Conservation (phyloP, 2,329 filamentous ascomycete species). For the Uncinocarpus reesii region DNA sequence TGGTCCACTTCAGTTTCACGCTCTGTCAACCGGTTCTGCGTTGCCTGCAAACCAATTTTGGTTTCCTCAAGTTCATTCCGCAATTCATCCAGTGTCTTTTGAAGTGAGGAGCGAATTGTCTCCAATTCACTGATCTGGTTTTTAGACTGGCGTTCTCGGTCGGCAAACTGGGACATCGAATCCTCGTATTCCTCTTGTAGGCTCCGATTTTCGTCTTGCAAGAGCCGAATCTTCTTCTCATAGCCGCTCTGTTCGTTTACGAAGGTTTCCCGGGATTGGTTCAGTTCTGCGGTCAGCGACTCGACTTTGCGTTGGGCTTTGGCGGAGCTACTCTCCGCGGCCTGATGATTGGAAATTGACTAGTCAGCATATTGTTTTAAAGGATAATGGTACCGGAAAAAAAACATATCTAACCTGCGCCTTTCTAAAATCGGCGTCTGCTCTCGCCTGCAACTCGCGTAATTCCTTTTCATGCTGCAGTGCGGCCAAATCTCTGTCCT, state of each 20-base stretch:
- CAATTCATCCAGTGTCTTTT: slow-evolving; percentile 44
- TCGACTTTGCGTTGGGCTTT: slow-evolving; percentile 47
- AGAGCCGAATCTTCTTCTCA: slow-evolving; percentile 45
- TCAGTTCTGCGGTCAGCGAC: slow-evolving; percentile 43
- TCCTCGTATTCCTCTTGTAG: slow-evolving; percentile 78
- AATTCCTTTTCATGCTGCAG: slow-evolving; percentile 76
- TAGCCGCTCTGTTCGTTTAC: slow-evolving; percentile 47
- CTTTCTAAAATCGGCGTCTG: slow-evolving; percentile 74
- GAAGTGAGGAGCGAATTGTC: slow-evolving; percentile 48
- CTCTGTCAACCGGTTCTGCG: slow-evolving; percentile 57
- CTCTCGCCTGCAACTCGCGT: slow-evolving; percentile 64
- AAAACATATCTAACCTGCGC: slow-evolving; percentile 39
- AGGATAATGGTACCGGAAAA: no score
- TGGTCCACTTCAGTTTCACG: slow-evolving; percentile 61
- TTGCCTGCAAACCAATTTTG: slow-evolving; percentile 45
- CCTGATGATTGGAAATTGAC: slow-evolving; percentile 23
- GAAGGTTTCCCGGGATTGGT: slow-evolving; percentile 44
- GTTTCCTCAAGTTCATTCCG: slow-evolving; percentile 47
- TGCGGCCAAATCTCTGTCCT: slow-evolving; percentile 71
- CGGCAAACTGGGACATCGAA: slow-evolving; percentile 61
- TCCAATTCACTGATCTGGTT: slow-evolving; percentile 52
- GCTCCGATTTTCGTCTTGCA: slow-evolving; percentile 60
- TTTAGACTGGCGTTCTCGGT: slow-evolving; percentile 55
- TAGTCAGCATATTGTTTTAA: no score
- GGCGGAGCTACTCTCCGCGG: slow-evolving; percentile 44